These are phyloP conservation scores for Biscogniauxia mediterranea DNA, from an alignment of 2,329 filamentous ascomycete species.

Conservation along the genomic window DNA sequence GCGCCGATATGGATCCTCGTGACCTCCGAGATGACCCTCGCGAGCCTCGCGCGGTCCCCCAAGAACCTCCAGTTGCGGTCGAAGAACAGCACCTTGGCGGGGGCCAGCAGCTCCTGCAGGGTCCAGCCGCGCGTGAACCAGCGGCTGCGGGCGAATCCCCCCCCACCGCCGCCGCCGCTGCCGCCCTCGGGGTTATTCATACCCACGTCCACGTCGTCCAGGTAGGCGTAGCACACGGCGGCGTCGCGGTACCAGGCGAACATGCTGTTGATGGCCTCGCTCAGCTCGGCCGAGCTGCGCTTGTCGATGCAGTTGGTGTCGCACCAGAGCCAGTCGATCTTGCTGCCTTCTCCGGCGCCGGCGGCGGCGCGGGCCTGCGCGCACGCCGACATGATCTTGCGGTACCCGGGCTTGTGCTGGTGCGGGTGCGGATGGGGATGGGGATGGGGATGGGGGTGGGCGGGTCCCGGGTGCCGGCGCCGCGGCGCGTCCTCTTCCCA, in stretches of 20 bases:
- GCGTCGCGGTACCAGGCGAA: conserved; percentile 33
- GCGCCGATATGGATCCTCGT: conserved; percentile 22
- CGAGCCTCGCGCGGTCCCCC: conserved; percentile 9
- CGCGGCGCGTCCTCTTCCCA: conserved; percentile 20
- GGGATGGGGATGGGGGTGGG: background rate
- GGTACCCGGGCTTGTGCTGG: conserved; percentile 29
- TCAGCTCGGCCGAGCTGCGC: conserved; percentile 33
- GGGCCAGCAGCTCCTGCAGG: conserved; percentile 26
- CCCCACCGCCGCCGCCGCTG: no score
- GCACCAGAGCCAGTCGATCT: conserved; percentile 33
- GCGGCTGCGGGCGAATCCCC: conserved; percentile 15
- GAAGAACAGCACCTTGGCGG: conserved; percentile 23
- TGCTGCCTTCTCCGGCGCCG: no score
- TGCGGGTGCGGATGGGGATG: background rate
- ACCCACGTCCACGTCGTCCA: conserved; percentile 29
- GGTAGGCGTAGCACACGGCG: conserved; percentile 34
- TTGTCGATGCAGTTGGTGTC: conserved; percentile 40
- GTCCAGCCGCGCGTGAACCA: conserved; percentile 32
- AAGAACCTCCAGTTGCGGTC: conserved; percentile 14
- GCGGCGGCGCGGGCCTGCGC: conserved; percentile 25
- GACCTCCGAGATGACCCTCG: conserved; percentile 9
- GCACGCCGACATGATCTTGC: conserved; percentile 34
- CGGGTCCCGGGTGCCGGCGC: conserved; percentile 7
- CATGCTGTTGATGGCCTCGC: conserved; percentile 39
- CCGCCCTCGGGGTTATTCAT: background rate